Evolutionary conservation across 2,329 filamentous ascomycete genomes (phyloP).

Genomic region (Fusarium sororula): DNA sequence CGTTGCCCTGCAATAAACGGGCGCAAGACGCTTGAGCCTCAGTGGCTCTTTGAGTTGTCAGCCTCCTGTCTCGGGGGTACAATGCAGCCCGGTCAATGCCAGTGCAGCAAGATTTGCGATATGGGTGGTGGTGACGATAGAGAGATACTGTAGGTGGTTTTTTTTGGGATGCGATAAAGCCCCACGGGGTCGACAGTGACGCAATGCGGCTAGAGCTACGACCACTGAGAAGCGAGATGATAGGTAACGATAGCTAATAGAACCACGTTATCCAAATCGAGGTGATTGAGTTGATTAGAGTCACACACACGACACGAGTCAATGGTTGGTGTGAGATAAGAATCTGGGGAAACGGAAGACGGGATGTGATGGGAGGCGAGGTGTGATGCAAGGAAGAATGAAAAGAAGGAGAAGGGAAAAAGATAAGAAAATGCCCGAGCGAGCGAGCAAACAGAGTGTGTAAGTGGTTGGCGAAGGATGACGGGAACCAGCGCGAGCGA

Average conservation of each 20-base stretch:
- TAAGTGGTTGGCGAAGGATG: slow-evolving; percentile 38
- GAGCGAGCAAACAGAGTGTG: slow-evolving; percentile 26
- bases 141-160: slow-evolving; percentile 3
- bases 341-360: slow-evolving; percentile 44
- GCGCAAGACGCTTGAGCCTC: slow-evolving; percentile 39
- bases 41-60: slow-evolving; percentile 34
- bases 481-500: slow-evolving; percentile 23
- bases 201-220: slow-evolving; percentile 43
- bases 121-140: slow-evolving; percentile 24
- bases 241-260: slow-evolving; percentile 42
- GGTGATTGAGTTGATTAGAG: slow-evolving; percentile 25
- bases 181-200: slow-evolving; percentile 43
- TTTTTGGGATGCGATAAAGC: slow-evolving; percentile 27
- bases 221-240: slow-evolving; percentile 40
- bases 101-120: slow-evolving; percentile 15
- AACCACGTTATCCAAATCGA: slow-evolving; percentile 44
- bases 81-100: slow-evolving; percentile 1
- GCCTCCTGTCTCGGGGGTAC: slow-evolving; percentile 15
- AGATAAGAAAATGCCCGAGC: slow-evolving; percentile 38
- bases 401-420: slow-evolving; percentile 28
- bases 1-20: slow-evolving; percentile 41
- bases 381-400: slow-evolving; percentile 24
- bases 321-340: slow-evolving; percentile 44
- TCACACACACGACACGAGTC: slow-evolving; percentile 24
- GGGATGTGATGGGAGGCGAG: slow-evolving; percentile 15